A percentile compares a stretch with the other conserved stretches of the same genome.
phyloP scores from a whole-genome alignment of 1,139 yeast species.

The Taphrina flavorubra region DNA sequence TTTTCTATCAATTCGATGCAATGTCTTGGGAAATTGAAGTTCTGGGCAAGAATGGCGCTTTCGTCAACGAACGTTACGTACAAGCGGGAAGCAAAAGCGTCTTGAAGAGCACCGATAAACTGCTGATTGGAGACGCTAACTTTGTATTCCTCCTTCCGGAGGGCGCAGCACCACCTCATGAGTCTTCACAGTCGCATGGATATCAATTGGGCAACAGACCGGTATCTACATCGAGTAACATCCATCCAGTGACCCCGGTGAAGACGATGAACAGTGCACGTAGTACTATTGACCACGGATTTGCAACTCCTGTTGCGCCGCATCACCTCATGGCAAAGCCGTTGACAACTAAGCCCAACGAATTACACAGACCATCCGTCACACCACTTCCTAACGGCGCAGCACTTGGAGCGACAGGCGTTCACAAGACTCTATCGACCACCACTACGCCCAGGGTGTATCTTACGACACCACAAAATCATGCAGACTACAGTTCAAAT shows the following conservation, averaged over 20 bases:
- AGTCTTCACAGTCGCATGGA: constrained; percentile 6
- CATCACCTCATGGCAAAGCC: constrained; percentile 34
- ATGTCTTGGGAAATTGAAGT: constrained; percentile 89
- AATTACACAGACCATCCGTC: neutral
- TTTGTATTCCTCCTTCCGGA: constrained; percentile 76
- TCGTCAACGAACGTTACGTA: constrained; percentile 85
- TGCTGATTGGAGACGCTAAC: constrained; percentile 91
- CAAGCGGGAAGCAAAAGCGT: constrained; percentile 92
- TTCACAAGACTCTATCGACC: neutral
- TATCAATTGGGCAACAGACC: neutral
- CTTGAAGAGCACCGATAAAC: constrained; percentile 71
- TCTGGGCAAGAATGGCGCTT: constrained; percentile 93
- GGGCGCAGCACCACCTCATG: constrained; percentile 22
- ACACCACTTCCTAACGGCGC: neutral
- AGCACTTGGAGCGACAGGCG: neutral
- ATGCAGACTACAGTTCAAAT: constrained; percentile 3
- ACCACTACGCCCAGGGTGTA: neutral
- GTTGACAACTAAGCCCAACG: neutral
- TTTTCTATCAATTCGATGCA: constrained; percentile 92
- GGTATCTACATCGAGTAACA: neutral
- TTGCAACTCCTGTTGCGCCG: constrained; percentile 34
- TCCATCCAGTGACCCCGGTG: neutral
- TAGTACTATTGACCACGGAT: neutral
- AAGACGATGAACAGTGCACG: neutral
- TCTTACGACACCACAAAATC: constrained; percentile 14